Evolutionary conservation across 129 eudicot species (phyloP).

Genomic region (Pseudognaphalium luteoalbum): DNA sequence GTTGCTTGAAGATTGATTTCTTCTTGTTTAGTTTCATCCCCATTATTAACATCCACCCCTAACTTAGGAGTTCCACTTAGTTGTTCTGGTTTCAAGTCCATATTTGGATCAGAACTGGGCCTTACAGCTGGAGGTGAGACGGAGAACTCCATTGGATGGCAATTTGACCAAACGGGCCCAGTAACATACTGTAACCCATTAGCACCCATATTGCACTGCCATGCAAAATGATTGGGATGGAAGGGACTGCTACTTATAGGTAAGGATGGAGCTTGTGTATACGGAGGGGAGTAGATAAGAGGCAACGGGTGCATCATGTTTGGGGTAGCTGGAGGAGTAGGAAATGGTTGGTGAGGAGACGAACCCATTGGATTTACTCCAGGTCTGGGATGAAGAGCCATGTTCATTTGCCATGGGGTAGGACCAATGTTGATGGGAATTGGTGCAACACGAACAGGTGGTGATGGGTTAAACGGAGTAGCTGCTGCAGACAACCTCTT

Average conservation of each 20-base stretch:
- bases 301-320: constrained; percentile 81
- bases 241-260: constrained; percentile 59
- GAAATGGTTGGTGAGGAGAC: constrained; percentile 80
- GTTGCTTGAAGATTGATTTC: constrained; percentile 46
- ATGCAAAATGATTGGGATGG: constrained; percentile 77
- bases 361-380: constrained; percentile 68
- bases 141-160: constrained; percentile 75
- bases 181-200: constrained; percentile 68
- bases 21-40: constrained; percentile 52
- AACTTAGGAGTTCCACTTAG: constrained; percentile 38
- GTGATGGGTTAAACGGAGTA: constrained; percentile 81
- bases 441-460: constrained; percentile 59
- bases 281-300: constrained; percentile 86
- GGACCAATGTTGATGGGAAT: constrained; percentile 68
- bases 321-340: constrained; percentile 93
- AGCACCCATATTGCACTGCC: constrained; percentile 73
- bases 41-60: constrained; percentile 41
- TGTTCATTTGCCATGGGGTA: constrained; percentile 84
- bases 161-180: constrained; percentile 75
- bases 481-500: constrained; percentile 94
- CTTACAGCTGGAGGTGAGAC: constrained; percentile 73
- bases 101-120: constrained; percentile 46
- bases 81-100: constrained; percentile 44
- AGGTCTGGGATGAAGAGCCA: constrained; percentile 88
- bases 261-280: constrained; percentile 72